A percentile compares a stretch with the other conserved stretches of the same genome.
These are phyloP conservation scores for Ceratonia siliqua DNA, from an alignment of 306 rosid species.

Conservation along the genomic window DNA sequence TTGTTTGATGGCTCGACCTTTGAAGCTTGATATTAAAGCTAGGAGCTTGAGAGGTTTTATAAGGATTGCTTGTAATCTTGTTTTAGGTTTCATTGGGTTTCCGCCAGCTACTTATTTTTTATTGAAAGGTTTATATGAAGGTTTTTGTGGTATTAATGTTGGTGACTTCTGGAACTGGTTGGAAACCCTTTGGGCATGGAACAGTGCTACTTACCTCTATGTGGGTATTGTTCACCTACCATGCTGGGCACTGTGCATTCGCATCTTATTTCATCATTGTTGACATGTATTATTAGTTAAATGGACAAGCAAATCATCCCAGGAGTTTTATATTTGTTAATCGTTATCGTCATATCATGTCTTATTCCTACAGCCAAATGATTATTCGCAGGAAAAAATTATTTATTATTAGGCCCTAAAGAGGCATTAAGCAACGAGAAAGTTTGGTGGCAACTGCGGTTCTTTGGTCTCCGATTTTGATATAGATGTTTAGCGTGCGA, in stretches of 20 bases:
- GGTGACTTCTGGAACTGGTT: constrained; percentile 89
- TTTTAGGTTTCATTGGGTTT: constrained; percentile 64
- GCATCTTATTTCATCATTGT: constrained; percentile 68
- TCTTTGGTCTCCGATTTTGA: constrained; percentile 6
- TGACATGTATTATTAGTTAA: constrained; percentile 47
- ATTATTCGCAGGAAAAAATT: background rate
- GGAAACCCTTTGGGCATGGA: constrained; percentile 95
- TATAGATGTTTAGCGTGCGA: background rate
- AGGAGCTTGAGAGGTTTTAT: constrained; percentile 47
- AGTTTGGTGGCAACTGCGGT: background rate
- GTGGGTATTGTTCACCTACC: constrained; percentile 83
- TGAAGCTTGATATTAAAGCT: constrained; percentile 59
- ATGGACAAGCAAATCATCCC: constrained; percentile 36
- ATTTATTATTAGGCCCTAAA: background rate
- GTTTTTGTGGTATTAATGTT: constrained; percentile 34
- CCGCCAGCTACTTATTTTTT: constrained; percentile 67
- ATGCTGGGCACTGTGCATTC: constrained; percentile 82
- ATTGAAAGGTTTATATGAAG: constrained; percentile 62
- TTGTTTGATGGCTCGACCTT: constrained; percentile 82
- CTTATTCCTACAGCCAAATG: background rate
- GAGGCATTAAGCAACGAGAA: background rate
- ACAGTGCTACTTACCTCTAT: constrained; percentile 88
- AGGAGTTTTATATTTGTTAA: background rate
- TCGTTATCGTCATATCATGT: constrained; percentile 19
- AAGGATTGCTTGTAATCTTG: constrained; percentile 65